A percentile compares a stretch with the other conserved stretches of the same genome.
phyloP scores from a whole-genome alignment of 2,329 filamentous ascomycete species.

The Trichoderma aggressivum region DNA sequence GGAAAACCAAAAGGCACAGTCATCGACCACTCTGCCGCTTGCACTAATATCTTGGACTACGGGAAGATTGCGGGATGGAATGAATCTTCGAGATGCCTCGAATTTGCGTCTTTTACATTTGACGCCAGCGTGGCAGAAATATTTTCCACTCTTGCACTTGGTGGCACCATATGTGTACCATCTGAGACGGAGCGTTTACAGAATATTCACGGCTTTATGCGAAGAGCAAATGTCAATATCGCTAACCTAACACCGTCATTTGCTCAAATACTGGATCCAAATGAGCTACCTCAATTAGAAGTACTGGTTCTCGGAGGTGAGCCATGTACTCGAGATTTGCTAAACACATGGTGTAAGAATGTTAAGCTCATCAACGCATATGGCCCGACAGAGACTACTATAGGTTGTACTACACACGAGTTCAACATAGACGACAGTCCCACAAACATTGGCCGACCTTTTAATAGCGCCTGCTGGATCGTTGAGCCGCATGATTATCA shows the following conservation, averaged over 20 bases:
- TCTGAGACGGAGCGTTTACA: conserved; percentile 21
- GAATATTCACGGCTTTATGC: neutral
- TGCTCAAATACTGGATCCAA: conserved; percentile 18
- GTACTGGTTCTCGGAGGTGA: conserved; percentile 20
- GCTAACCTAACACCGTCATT: conserved; percentile 22
- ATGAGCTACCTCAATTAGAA: conserved; percentile 15
- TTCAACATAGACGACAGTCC: neutral
- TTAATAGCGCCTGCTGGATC: conserved; percentile 21
- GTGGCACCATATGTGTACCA: conserved; percentile 25
- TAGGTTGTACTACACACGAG: neutral
- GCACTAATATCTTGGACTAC: conserved; percentile 48
- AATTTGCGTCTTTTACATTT: conserved; percentile 50
- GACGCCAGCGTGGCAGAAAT: conserved; percentile 41
- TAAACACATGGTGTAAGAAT: conserved; percentile 20
- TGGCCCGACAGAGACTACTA: conserved; percentile 20
- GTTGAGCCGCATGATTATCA: conserved; percentile 21
- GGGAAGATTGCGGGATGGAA: conserved; percentile 45
- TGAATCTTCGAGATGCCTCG: conserved; percentile 47
- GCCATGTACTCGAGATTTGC: neutral
- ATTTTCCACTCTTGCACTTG: conserved; percentile 22
- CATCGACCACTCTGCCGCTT: conserved; percentile 48
- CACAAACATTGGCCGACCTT: conserved; percentile 13
- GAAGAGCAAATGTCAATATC: neutral
- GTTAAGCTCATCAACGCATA: conserved; percentile 20
- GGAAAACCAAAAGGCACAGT: conserved; percentile 29